Base-by-base conservation (phyloP, 768 basidiomycete genomes). In the Suillus subluteus region DNA sequence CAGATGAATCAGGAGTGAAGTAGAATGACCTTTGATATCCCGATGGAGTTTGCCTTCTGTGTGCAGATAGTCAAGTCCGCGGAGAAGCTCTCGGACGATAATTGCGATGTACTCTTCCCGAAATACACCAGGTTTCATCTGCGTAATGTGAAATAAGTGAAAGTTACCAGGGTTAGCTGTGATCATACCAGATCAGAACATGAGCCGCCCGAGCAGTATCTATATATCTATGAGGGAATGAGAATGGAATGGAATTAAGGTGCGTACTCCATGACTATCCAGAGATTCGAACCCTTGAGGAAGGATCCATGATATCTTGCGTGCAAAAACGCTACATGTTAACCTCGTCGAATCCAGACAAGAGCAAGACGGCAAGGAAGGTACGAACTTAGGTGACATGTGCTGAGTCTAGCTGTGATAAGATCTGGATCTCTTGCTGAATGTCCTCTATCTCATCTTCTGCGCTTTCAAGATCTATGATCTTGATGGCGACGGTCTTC, bases 381-480 rank as follows among this genome's bases (percentile, higher is more conserved):
- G 65, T 68, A 84, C 90, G 76, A 72, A 96, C 93, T 95, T 97
- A n/a, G 70, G 97, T 99, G 65, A 99, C 97, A 81, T 93, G 91
- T 35, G 94, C 91, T 32, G 96, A 98, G 79, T 99, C 97, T 70
- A 99, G 80, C 75, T 98, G 96, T 8, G 94, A 95, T 16, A 99
- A 87, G 68, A 99, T 99, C 79, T 98, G 95, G 65, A 99, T 99
- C 79, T 99, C 98, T 77, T 98, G 95, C 73, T 99, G 95, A 67
- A 99, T 99, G 80, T 99, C 98, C 78, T 99, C 98, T 75, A 99
- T 98, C 82, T 99, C 98, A 75, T 99, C 98, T 79, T 99, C 98
- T 62, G 98, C 98, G 75, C 94, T 95, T 80, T 99, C 98, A 40
- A 99, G 87, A 82, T 99, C 96, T 77, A 99, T 99, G 72, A 99